A percentile compares a stretch with the other conserved stretches of the same genome.
Evolutionary conservation across 805 yeast species (phyloP).

Genomic region (Saccharomycopsis sp.): DNA sequence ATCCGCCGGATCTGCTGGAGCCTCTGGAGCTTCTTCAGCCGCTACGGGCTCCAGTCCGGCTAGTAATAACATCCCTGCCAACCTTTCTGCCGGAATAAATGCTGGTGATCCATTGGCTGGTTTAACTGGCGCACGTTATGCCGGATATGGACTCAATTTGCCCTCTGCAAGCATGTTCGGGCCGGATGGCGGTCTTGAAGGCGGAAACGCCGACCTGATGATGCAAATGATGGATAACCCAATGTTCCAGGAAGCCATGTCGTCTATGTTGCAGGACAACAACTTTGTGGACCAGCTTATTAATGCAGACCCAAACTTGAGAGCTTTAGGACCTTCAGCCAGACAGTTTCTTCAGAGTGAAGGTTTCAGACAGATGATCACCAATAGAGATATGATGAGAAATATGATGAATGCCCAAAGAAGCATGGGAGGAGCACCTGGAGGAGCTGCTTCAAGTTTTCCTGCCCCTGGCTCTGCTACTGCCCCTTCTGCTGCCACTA

Average conservation of each 20-base stretch:
- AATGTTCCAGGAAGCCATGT: conserved; percentile 72
- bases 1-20: conserved; percentile 26
- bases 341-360: conserved; percentile 83
- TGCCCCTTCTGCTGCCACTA: conserved; percentile 22
- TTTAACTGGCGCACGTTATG: conserved; percentile 91
- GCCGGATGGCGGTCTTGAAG: conserved; percentile 82
- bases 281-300: conserved; percentile 81
- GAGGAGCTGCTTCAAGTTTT: conserved; percentile 24
- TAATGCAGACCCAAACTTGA: conserved; percentile 74
- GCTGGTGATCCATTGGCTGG: conserved; percentile 88
- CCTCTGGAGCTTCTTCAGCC: conserved; percentile 25
- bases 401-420: conserved; percentile 73
- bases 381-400: conserved; percentile 82
- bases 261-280: conserved; percentile 77
- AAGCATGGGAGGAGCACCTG: conserved; percentile 36
- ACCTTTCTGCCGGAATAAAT: conserved; percentile 81
- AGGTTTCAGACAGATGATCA: conserved; percentile 66
- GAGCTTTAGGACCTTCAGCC: conserved; percentile 84
- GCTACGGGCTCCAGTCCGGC: conserved; percentile 22
- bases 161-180: conserved; percentile 89
- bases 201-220: conserved; percentile 38
- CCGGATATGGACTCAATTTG: conserved; percentile 76
- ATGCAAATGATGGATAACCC: conserved; percentile 75
- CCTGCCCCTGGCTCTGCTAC: conserved; percentile 23
- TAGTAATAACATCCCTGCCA: conserved; percentile 50